Percentiles rank a stretch among this genome's conserved stretches.
Evolutionary conservation across 1,284 basidiomycete species (phyloP).

Genomic region (Microstroma glucosiphilum): DNA sequence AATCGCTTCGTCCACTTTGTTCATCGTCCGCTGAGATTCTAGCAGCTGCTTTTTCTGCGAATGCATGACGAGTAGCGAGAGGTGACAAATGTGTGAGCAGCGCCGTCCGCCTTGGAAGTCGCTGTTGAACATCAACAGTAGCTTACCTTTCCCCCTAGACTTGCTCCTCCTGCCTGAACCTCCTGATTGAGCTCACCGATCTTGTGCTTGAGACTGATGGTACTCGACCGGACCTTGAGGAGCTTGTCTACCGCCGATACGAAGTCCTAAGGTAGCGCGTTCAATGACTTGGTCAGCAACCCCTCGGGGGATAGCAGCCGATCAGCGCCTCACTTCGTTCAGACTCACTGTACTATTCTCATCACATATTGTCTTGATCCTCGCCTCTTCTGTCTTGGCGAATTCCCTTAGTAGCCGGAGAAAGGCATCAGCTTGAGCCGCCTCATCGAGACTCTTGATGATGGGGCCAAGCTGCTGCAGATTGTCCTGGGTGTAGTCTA

Average conservation of each 20-base stretch:
- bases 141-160: slow-evolving; percentile 26
- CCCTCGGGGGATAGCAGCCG: not conserved
- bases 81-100: too few species aligned
- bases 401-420: slow-evolving; percentile 77
- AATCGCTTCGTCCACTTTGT: slow-evolving; percentile 91
- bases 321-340: slow-evolving; percentile 25
- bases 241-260: slow-evolving; percentile 90
- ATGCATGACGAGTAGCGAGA: too few species aligned
- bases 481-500: slow-evolving; percentile 44
- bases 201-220: slow-evolving; percentile 56
- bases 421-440: slow-evolving; percentile 82
- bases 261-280: slow-evolving; percentile 62
- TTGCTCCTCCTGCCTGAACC: slow-evolving; percentile 52
- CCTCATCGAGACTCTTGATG: slow-evolving; percentile 66
- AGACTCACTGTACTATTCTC: slow-evolving; percentile 63
- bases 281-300: not conserved
- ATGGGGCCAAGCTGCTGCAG: slow-evolving; percentile 50
- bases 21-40: slow-evolving; percentile 81
- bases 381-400: slow-evolving; percentile 84
- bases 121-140: not conserved
- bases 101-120: too few species aligned
- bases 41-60: slow-evolving; percentile 53
- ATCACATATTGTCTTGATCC: slow-evolving; percentile 91
- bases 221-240: slow-evolving; percentile 77
- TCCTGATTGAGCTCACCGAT: slow-evolving; percentile 60